These are phyloP conservation scores for Colletotrichum sp. DNA, from an alignment of 2,329 filamentous ascomycete genomes.

Conservation along the genomic window DNA sequence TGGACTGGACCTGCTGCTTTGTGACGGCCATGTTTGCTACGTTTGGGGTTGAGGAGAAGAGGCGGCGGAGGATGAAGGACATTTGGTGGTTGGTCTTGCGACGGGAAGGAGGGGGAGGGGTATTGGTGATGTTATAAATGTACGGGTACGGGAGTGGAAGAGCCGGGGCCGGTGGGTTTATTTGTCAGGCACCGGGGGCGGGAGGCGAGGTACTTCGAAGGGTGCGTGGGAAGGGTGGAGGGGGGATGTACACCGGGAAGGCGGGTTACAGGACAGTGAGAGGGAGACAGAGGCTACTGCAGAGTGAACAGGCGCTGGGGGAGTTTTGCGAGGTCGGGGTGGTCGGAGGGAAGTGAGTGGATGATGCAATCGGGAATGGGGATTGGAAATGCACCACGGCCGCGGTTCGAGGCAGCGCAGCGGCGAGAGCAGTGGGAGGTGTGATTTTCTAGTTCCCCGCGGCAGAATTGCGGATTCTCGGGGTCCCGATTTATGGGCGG, in stretches of 20 bases:
- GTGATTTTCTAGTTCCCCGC: not conserved
- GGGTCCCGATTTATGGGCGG: not conserved
- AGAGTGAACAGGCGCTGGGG: not conserved
- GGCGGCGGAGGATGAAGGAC: slow-evolving; percentile 70
- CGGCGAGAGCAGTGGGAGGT: not conserved
- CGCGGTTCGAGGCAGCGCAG: not conserved
- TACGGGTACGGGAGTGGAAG: not conserved
- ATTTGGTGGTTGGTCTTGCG: slow-evolving; percentile 34
- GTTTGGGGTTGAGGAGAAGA: slow-evolving; percentile 64
- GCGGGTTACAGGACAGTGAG: not conserved
- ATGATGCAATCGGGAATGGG: slow-evolving; percentile 18
- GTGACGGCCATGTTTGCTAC: slow-evolving; percentile 80
- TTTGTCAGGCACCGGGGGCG: not conserved
- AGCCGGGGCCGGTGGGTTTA: not conserved
- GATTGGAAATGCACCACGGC: not conserved
- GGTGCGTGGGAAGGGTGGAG: not conserved
- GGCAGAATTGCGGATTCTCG: not conserved
- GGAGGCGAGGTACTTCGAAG: not conserved
- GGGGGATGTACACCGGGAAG: not conserved
- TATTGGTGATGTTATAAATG: slow-evolving; percentile 1
- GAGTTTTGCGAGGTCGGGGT: not conserved
- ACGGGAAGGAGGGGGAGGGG: not conserved
- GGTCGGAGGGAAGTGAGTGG: not conserved
- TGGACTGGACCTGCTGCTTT: slow-evolving; percentile 79
- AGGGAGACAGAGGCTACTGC: not conserved